Evolutionary conservation across 495 filamentous ascomycete genomes (phyloP), one percentile per base, ranked within the genome.

Genomic region (Penicillium atrosanguineum): DNA sequence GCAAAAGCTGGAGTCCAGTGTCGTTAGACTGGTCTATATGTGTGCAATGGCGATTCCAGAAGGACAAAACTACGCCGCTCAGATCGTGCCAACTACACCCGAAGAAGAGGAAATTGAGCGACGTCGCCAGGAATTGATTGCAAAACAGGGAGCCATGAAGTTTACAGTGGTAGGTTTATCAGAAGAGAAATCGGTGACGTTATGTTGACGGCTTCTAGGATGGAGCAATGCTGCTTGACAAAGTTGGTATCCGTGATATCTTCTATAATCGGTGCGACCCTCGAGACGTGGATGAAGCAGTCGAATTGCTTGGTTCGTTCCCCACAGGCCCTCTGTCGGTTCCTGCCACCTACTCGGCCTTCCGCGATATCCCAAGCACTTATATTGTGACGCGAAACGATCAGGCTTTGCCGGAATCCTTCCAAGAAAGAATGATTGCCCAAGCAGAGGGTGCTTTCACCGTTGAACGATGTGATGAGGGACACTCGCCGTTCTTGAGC

Each of bases 1-100:
- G 19, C 41, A 71, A 53, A 76, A 74, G 1, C 63, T 72, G 42
- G 59, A 65, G 31, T 68, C 69, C 0, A 73, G 75, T 0, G 62
- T 81, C 6, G 46, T 72, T 3, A 62, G 69, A 31, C 34, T 81
- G 23, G 51, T 71, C 4, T 79, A 77, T 49, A 71, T 73, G 63
- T 59, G 54, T 16, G 63, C 63, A 0, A 64, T 69, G 63, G 61
- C 57, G n/a, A 34, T 69, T 16, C 63, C 63, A 2, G 40, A 61
- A 25, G 66, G 61, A 7, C 56, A 64, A 39, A 67, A 47, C 1
- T 57, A 67, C 45, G 16, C 59, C 0, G 58, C 52, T 6, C 63
- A 67, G 36, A 61, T 67, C 31, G 34, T 52, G 16, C 63, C 61
- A 0, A 38, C 44, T 12, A 61, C 56, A 0, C 56, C 63, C 0